Evolutionary conservation across 176 grass and related monocot genomes (phyloP), one percentile per base, ranked within the genome.

Genomic region (Carex pumila): DNA sequence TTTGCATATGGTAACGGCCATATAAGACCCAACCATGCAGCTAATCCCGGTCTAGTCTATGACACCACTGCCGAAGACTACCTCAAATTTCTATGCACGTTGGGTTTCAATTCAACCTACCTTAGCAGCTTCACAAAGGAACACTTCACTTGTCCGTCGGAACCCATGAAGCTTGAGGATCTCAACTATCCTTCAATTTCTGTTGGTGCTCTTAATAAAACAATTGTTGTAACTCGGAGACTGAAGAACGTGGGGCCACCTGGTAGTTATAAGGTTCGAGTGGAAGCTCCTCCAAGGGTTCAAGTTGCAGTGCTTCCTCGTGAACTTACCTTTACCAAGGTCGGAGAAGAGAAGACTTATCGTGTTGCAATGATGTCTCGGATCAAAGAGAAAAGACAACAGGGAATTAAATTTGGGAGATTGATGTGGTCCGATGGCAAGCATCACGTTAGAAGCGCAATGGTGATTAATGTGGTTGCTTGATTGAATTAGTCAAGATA

Each of bases 111-210:
- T 75, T 61, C 85, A 0, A 15, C 14, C 0, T 61, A 83, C 53
- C 14, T 88, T 6, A 41, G 19, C 1, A 12, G 54, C 15, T 80
- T 94, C 61, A 83, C 29, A 34, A 72, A 81, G 14, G 65, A 89
- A 17, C 60, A 19, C 41, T 94, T 89, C 71, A 3, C 5, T 0
- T 97, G 92, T 79, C 92, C 94, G 2, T 55, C 78, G 11, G 31
- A 71, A 65, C 2, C 71, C 0, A 78, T 87, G 58, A 84, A 6
- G 18, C 15, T 84, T 21, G 92, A 97, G 92, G 80, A 94, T 85
- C 81, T 97, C 64, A 97, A 97, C 92, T 97, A 97, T 85, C 94
- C 94, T 10, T 91, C 94, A 61, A 97, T 97, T 70, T 32, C 85
- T 0, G 85, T 87, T 9, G 81, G 91, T 1, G 14, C 60, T 47